Evolutionary conservation across 164 flowering plant genomes (phyloP).

Genomic region (Piper longum): DNA sequence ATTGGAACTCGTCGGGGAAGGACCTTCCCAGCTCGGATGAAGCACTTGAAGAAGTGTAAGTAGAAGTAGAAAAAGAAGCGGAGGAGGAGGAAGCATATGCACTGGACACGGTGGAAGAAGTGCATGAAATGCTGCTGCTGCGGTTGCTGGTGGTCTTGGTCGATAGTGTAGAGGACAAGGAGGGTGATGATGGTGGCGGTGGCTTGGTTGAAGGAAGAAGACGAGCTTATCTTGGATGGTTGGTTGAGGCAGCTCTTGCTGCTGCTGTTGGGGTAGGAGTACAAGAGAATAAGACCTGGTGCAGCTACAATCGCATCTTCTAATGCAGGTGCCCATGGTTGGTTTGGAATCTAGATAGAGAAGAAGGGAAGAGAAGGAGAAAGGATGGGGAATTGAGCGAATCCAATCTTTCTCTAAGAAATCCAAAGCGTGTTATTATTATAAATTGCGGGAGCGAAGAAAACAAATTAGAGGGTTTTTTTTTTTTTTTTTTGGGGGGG

Average conservation of each 20-base stretch:
- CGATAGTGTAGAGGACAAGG: not conserved
- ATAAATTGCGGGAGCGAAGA: not conserved
- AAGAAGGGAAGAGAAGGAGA: not conserved
- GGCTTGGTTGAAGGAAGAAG: not conserved
- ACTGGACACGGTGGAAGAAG: not conserved
- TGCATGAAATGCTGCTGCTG: not conserved
- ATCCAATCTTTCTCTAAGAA: too few relatives aligned
- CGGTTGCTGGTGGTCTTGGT: not conserved
- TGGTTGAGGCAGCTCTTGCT: not conserved
- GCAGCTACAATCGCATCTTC: not conserved
- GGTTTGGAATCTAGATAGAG: not conserved
- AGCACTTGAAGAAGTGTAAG: not conserved
- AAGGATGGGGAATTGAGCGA: too few relatives aligned
- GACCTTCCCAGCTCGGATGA: not conserved
- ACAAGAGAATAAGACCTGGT: not conserved
- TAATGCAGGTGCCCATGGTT: slow-evolving; percentile 1
- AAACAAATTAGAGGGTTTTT: not conserved
- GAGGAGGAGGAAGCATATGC: not conserved
- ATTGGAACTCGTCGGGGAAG: not conserved
- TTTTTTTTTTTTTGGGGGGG: not conserved
- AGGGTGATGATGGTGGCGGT: not conserved
- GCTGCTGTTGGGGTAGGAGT: too few relatives aligned
- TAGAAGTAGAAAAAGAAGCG: not conserved
- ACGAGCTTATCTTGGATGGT: slow-evolving; percentile 1
- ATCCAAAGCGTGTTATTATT: not conserved